These are phyloP conservation scores for Diddensiella caesifluorescens DNA, from an alignment of 805 yeast genomes.

Conservation along the genomic window DNA sequence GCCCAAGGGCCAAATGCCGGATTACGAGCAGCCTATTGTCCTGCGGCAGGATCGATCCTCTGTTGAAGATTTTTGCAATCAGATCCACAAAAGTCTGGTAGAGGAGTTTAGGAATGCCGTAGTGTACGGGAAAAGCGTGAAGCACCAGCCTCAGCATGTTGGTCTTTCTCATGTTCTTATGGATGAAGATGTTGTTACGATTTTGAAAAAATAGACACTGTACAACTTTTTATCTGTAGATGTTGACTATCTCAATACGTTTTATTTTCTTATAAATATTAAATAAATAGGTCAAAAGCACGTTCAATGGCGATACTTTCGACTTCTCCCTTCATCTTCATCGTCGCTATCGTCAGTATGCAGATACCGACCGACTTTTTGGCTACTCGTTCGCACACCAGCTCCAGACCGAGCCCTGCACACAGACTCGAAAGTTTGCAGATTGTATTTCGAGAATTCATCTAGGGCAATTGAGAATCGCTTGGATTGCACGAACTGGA, in stretches of 20 bases:
- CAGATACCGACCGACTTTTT: slow-evolving; percentile 1
- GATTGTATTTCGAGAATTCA: slow-evolving; percentile 22
- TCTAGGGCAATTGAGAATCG: slow-evolving; percentile 28
- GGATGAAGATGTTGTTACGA: slow-evolving; percentile 97
- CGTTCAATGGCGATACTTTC: neutral
- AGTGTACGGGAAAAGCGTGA: slow-evolving; percentile 87
- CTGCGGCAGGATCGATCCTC: slow-evolving; percentile 74
- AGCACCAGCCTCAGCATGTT: slow-evolving; percentile 96
- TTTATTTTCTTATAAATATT: neutral
- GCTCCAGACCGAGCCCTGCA: slow-evolving; percentile 6
- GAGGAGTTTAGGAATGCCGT: slow-evolving; percentile 90
- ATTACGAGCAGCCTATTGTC: slow-evolving; percentile 92
- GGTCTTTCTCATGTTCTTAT: slow-evolving; percentile 78
- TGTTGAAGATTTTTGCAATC: slow-evolving; percentile 93
- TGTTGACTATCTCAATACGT: neutral
- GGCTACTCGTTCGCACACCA: too few relatives aligned
- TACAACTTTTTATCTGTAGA: neutral
- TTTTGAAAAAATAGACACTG: slow-evolving; percentile 59
- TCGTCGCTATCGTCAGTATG: slow-evolving; percentile 13
- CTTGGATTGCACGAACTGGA: slow-evolving; percentile 29
- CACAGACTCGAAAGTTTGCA: slow-evolving; percentile 21
- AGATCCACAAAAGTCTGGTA: slow-evolving; percentile 89
- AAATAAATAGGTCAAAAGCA: neutral
- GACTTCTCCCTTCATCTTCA: neutral
- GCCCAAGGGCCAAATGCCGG: slow-evolving; percentile 93